Evolutionary conservation across 805 yeast genomes (phyloP), one percentile per base, ranked within the genome.

Genomic region (Candida ovalis): DNA sequence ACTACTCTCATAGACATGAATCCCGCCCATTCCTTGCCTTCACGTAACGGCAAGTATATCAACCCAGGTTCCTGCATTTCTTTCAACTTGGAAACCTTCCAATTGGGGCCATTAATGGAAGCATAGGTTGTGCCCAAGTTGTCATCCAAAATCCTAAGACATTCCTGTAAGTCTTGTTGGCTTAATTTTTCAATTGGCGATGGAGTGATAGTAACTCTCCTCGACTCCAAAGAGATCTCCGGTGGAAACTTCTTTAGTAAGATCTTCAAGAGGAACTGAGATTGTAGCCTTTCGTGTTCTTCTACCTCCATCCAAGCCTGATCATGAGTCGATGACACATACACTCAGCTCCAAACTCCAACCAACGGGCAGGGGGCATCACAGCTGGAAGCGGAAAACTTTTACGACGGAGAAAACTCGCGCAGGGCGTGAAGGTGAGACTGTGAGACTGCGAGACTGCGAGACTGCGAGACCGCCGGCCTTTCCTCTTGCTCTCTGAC

Each of bases 61-160:
- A 80, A 60, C 0, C 83, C 82, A 0, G 61, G 45, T 48, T 77
- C 82, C 22, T 59, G 50, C 74, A 79, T 72, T 51, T 79, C 84
- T 36, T 53, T 64, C 13, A 53, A 43, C 61, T 75, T 81, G 10
- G 69, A 68, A 13, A 27, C 52, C 56, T 65, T 66, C 81, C 77
- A 79, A 10, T 60, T 53, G n/a, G 12, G 40, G 2, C 78, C 80
- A 19, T 66, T 60, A 18, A 63, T 52, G 3, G 43, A 44, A 1
- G 42, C 27, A 47, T 68, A 67, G 1, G 44, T 48, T 1, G 37
- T 24, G 3, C 68, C 69, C 13, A 68, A 48, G 39, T 64, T 66
- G 4, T 21, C 41, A 39, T 62, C 65, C 1, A 68, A 24, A 5
- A 66, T 36, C 4, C 43, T 40, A 15, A 67, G 28, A 46, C 66